Evolutionary conservation across 257 asterid genomes (phyloP).

Genomic region (Scutellaria baicalensis): DNA sequence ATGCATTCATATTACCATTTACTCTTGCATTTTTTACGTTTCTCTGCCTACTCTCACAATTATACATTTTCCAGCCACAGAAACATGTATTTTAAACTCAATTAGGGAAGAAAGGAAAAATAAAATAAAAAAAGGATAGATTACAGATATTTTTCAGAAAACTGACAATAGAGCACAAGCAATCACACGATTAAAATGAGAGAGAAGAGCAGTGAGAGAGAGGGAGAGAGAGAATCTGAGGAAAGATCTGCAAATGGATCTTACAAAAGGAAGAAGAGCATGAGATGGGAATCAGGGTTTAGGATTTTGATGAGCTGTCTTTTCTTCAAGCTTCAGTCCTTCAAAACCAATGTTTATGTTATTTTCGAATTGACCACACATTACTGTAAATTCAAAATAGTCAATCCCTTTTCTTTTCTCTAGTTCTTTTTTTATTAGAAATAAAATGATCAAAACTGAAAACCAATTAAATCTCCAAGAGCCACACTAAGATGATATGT

Average conservation of each 20-base stretch:
- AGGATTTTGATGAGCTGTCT: constrained; percentile 18
- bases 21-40: background rate
- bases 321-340: constrained; percentile 26
- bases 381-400: background rate
- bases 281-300: constrained; percentile 11
- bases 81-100: background rate
- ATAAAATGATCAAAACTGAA: background rate
- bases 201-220: background rate
- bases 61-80: background rate
- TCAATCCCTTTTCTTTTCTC: background rate
- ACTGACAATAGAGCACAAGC: background rate
- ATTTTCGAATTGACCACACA: background rate
- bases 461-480: too few relatives aligned
- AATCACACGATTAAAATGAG: background rate
- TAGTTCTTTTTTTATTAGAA: background rate
- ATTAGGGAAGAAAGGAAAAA: background rate
- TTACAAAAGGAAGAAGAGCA: background rate
- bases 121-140: background rate
- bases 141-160: background rate
- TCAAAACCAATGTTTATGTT: background rate
- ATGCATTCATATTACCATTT: background rate
- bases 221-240: constrained; percentile 17
- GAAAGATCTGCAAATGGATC: constrained; percentile 22
- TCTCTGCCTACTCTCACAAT: constrained; percentile 23
- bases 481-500: too few relatives aligned